phyloP scores from a whole-genome alignment of 345 rosid genomes.

The Odontarrhena argentea region DNA sequence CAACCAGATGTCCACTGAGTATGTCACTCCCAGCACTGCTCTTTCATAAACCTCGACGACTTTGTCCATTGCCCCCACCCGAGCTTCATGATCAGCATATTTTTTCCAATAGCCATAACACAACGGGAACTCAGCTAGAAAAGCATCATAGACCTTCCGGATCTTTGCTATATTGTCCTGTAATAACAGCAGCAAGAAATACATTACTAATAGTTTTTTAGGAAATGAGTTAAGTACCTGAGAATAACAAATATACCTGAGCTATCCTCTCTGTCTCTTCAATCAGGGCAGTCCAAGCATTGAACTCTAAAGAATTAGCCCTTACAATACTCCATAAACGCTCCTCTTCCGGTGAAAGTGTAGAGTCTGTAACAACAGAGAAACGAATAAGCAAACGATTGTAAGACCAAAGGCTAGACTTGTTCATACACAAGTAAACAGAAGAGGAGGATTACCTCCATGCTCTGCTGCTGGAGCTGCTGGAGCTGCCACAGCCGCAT shows the following conservation, averaged over 20 bases:
- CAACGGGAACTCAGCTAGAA: conserved; percentile 89
- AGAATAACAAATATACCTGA: conserved; percentile 54
- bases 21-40: conserved; percentile 90
- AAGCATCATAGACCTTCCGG: conserved; percentile 80
- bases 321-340: conserved; percentile 84
- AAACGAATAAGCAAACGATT: not conserved
- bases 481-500: conserved; percentile 43
- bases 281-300: conserved; percentile 85
- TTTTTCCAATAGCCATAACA: conserved; percentile 99
- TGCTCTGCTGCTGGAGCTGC: conserved; percentile 46
- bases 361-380: conserved; percentile 41
- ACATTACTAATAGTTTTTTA: conserved; percentile 24
- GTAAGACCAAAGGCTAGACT: not conserved
- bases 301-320: conserved; percentile 80
- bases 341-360: conserved; percentile 80
- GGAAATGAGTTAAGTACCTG: not conserved
- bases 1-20: conserved; percentile 98
- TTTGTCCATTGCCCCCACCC: conserved; percentile 84
- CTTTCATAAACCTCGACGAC: conserved; percentile 95
- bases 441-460: conserved; percentile 53
- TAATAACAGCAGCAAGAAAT: conserved; percentile 26
- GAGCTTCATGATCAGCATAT: conserved; percentile 96
- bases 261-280: conserved; percentile 90
- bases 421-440: not conserved
- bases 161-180: conserved; percentile 88